phyloP scores from a whole-genome alignment of 805 yeast species.

The Metschnikowia orientalis region DNA sequence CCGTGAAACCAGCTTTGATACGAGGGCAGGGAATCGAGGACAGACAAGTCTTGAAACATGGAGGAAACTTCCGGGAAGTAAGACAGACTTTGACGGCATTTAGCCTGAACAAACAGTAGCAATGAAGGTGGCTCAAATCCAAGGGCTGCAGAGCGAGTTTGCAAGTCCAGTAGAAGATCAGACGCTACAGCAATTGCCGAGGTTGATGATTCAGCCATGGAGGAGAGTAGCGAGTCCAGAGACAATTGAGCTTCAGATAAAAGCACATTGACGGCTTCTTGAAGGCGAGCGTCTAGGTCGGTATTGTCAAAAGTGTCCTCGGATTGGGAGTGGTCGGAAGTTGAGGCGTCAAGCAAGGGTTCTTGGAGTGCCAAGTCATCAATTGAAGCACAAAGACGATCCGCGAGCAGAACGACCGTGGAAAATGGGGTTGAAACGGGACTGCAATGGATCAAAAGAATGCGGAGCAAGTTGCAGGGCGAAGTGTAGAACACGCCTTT shows the following conservation, averaged over 20 bases:
- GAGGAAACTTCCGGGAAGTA: conserved; percentile 17
- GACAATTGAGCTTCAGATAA: no score
- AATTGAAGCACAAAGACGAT: no score
- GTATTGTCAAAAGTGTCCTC: no score
- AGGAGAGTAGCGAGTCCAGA: no score
- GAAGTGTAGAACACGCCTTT: no score
- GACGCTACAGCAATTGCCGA: conserved; percentile 1
- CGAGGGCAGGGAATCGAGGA: conserved; percentile 15
- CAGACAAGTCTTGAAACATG: conserved; percentile 10
- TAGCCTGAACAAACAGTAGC: conserved; percentile 14
- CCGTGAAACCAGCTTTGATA: conserved; percentile 29
- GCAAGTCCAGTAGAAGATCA: background rate
- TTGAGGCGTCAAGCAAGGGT: no score
- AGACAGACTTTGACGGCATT: conserved; percentile 12
- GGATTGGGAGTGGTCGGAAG: no score
- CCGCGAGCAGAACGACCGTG: conserved; percentile 1
- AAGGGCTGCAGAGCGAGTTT: background rate
- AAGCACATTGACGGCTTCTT: no score
- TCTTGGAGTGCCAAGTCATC: no score
- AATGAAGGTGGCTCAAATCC: conserved; percentile 1
- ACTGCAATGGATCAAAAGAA: conserved; percentile 10
- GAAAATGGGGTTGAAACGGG: conserved; percentile 8
- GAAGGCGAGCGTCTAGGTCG: no score
- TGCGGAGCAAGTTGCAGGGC: conserved; percentile 8
- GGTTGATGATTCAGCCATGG: no score